Conservation (phyloP, 176 grass and related monocot genomes). For the Zea mays region DNA sequence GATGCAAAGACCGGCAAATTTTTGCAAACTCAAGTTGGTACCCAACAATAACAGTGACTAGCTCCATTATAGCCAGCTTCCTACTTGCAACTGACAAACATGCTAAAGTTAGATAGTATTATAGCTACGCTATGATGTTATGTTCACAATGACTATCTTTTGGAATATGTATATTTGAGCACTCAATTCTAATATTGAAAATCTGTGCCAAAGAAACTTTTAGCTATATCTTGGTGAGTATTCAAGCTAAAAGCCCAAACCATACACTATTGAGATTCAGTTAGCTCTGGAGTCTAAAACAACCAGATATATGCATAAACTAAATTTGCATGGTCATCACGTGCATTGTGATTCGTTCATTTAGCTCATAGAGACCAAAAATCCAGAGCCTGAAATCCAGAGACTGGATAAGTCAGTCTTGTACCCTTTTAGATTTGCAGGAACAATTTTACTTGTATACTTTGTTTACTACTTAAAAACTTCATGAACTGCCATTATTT, state of each 20-base stretch:
- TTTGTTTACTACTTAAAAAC: background rate
- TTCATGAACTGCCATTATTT: constrained; percentile 3
- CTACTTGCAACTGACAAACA: background rate
- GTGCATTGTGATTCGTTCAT: background rate
- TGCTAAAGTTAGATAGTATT: constrained; percentile 26
- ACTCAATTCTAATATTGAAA: background rate
- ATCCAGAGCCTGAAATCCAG: background rate
- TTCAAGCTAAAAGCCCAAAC: background rate
- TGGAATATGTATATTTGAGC: background rate
- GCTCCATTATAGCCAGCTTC: background rate
- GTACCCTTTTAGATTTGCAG: background rate
- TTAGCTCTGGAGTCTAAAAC: background rate
- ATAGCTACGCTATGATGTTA: background rate
- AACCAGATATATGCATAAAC: background rate
- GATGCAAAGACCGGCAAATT: constrained; percentile 10
- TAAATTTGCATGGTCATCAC: background rate
- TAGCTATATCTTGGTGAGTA: background rate
- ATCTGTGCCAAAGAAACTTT: background rate
- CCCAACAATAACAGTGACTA: background rate
- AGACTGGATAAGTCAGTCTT: background rate
- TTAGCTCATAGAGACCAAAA: constrained; percentile 13
- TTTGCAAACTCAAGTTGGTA: background rate
- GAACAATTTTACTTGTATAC: background rate
- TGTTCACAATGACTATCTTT: constrained; percentile 10
- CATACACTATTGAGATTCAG: background rate